Evolutionary conservation across 176 grass and related monocot genomes (phyloP).

Genomic region (Oryza rufipogon): DNA sequence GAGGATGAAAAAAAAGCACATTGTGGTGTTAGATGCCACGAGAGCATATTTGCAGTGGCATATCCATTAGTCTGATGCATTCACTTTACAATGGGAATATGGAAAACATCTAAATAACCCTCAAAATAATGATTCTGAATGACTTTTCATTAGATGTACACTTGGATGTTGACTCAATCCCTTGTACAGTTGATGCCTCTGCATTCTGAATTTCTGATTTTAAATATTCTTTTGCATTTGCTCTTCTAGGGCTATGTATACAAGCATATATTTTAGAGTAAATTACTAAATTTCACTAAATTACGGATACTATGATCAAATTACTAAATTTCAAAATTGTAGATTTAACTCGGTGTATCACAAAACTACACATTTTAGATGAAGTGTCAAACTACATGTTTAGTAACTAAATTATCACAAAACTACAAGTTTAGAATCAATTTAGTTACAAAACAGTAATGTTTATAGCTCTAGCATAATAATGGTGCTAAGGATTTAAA

Average conservation of each 20-base stretch:
- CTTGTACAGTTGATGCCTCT: background rate
- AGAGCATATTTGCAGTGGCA: background rate
- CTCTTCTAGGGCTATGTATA: background rate
- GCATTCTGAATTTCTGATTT: background rate
- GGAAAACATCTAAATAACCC: background rate
- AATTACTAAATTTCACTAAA: too few species aligned
- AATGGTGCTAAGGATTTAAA: too few species aligned
- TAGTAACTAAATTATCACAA: too few species aligned
- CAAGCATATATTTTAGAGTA: background rate
- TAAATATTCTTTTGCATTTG: background rate
- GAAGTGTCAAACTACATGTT: too few species aligned
- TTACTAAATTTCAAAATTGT: too few species aligned
- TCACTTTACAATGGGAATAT: background rate
- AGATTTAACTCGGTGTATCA: too few species aligned
- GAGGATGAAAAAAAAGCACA: background rate
- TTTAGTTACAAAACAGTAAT: too few species aligned
- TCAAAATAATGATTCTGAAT: slow-evolving; percentile 4
- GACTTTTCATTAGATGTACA: background rate
- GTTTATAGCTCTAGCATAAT: too few species aligned
- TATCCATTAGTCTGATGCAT: background rate
- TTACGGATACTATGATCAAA: too few species aligned
- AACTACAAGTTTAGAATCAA: too few species aligned
- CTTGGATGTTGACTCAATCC: too few species aligned
- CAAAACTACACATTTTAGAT: too few species aligned
- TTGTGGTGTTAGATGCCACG: background rate